Evolutionary conservation across 352 stramenopile species (phyloP).

Genomic region (Phytophthora vignae): DNA sequence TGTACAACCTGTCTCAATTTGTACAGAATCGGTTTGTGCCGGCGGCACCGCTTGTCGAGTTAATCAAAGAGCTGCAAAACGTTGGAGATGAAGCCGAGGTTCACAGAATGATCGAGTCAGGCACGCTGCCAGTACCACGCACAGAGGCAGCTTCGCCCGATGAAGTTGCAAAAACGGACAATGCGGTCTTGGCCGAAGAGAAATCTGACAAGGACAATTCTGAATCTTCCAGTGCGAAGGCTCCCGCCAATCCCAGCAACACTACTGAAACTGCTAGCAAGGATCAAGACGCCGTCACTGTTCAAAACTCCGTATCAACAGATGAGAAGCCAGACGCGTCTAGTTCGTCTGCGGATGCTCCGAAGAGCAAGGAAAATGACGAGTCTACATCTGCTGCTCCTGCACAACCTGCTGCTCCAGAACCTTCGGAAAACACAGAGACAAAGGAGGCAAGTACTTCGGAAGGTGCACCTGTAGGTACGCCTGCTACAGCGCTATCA

Average conservation of each 20-base stretch:
- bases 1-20: slow-evolving; percentile 59
- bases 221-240: slow-evolving; percentile 2
- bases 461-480: slow-evolving; percentile 6
- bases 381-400: neutral
- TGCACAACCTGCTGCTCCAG: neutral
- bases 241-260: neutral
- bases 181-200: neutral
- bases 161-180: slow-evolving; percentile 2
- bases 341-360: neutral
- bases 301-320: neutral
- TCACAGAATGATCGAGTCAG: slow-evolving; percentile 45
- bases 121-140: slow-evolving; percentile 32
- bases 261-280: neutral
- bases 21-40: slow-evolving; percentile 50
- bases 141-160: neutral
- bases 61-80: slow-evolving; percentile 57
- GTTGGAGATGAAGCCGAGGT: slow-evolving; percentile 40
- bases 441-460: slow-evolving; percentile 1
- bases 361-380: slow-evolving; percentile 4
- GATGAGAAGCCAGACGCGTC: neutral
- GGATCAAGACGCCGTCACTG: neutral
- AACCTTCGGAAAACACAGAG: neutral
- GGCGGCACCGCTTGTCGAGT: slow-evolving; percentile 34
- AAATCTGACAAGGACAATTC: slow-evolving; percentile 9
- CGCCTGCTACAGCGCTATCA: slow-evolving; percentile 2